Percentiles rank a stretch among this genome's conserved stretches.
Evolutionary conservation across 2,329 filamentous ascomycete species (phyloP).

Genomic region (Epichloe typhina): DNA sequence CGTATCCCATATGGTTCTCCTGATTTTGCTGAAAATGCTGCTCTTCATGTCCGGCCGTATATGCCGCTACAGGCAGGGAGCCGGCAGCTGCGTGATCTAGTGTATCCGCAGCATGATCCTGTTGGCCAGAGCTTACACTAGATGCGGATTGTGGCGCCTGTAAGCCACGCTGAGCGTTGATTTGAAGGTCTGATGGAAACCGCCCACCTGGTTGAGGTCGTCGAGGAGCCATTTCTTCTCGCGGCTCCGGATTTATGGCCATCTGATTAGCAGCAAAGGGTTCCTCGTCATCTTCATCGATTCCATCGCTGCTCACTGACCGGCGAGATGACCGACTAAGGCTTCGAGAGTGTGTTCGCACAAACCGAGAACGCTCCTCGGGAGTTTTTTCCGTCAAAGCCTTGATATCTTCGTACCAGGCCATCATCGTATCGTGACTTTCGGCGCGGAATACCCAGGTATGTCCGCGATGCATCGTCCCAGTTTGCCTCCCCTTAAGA

Average conservation of each 20-base stretch:
- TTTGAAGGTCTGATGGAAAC: slow-evolving; percentile 87
- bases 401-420: slow-evolving; percentile 91
- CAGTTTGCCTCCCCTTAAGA: slow-evolving; percentile 89
- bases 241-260: slow-evolving; percentile 31
- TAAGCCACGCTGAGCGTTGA: slow-evolving; percentile 66
- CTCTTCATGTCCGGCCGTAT: slow-evolving; percentile 18
- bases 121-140: slow-evolving; percentile 60
- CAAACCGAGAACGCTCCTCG: slow-evolving; percentile 78
- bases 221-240: slow-evolving; percentile 39
- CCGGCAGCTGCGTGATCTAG: slow-evolving; percentile 47
- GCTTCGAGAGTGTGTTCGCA: slow-evolving; percentile 68
- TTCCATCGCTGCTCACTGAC: slow-evolving; percentile 59
- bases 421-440: slow-evolving; percentile 86
- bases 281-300: slow-evolving; percentile 59
- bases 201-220: slow-evolving; percentile 86
- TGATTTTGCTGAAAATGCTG: background rate
- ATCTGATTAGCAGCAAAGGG: slow-evolving; percentile 41
- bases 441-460: slow-evolving; percentile 62
- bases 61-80: slow-evolving; percentile 28
- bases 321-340: slow-evolving; percentile 52
- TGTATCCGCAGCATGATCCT: slow-evolving; percentile 32
- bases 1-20: slow-evolving; percentile 25
- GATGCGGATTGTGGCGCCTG: slow-evolving; percentile 67
- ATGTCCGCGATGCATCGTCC: slow-evolving; percentile 73
- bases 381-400: slow-evolving; percentile 76